Percentiles rank a stretch among this genome's conserved stretches.
Evolutionary conservation across 1,139 yeast species (phyloP).

Genomic region (Blastobotrys illinoisensis): DNA sequence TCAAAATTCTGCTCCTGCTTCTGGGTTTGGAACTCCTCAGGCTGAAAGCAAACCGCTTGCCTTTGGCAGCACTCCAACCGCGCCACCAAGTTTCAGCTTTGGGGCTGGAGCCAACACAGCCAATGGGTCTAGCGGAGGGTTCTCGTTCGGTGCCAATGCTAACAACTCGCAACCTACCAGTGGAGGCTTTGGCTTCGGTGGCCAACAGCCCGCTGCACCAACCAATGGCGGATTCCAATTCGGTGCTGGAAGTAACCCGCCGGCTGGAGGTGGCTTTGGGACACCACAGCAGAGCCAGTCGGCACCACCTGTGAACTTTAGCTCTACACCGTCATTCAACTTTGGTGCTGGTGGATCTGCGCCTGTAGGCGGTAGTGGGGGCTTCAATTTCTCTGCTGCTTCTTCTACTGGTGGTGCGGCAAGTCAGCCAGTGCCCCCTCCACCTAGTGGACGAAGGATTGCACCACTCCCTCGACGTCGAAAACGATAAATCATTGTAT

Average conservation of each 20-base stretch:
- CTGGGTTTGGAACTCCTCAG: neutral
- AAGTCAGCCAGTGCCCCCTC: neutral
- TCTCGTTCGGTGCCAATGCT: neutral
- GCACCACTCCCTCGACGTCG: neutral
- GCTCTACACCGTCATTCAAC: slow-evolving; percentile 7
- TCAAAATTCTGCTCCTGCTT: neutral
- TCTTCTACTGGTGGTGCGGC: neutral
- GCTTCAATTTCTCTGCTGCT: neutral
- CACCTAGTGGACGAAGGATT: neutral
- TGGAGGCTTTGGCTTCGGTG: neutral
- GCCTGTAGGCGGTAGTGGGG: slow-evolving; percentile 1
- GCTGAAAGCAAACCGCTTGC: neutral
- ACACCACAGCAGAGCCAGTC: neutral
- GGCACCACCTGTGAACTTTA: slow-evolving; percentile 7
- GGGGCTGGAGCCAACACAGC: neutral
- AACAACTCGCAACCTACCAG: neutral
- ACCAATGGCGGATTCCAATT: neutral
- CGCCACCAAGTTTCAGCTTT: slow-evolving; percentile 1
- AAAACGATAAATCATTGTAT: neutral
- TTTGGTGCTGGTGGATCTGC: slow-evolving; percentile 5
- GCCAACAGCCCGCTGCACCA: neutral
- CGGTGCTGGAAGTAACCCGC: neutral
- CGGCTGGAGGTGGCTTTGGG: slow-evolving; percentile 2
- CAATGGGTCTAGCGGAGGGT: neutral
- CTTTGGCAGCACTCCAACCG: neutral